These are phyloP conservation scores for Turnera subulata DNA, from an alignment of 345 rosid species.

Conservation along the genomic window DNA sequence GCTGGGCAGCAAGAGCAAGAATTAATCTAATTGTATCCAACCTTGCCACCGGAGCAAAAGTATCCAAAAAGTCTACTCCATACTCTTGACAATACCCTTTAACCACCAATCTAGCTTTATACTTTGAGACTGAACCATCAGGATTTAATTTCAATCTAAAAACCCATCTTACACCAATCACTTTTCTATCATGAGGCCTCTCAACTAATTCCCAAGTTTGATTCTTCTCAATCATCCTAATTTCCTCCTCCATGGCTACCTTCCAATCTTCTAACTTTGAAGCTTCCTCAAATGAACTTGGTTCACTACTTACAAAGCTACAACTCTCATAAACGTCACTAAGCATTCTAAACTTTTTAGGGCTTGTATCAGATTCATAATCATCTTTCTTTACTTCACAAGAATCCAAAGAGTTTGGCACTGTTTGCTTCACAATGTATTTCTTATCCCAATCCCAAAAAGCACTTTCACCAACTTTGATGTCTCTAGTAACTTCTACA, in stretches of 20 bases:
- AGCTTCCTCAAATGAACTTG: background rate
- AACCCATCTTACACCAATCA: background rate
- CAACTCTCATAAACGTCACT: background rate
- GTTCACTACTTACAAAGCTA: background rate
- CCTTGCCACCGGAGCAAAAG: no score
- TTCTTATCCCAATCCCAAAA: background rate
- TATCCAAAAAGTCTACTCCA: background rate
- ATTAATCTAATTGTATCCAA: no score
- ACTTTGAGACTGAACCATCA: background rate
- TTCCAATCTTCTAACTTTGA: background rate
- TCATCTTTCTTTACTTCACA: background rate
- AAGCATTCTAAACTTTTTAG: background rate
- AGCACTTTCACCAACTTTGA: background rate
- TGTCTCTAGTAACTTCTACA: background rate
- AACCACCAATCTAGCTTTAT: background rate
- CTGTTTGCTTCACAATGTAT: background rate
- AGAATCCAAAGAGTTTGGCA: background rate
- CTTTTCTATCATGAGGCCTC: background rate
- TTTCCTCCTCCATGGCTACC: background rate
- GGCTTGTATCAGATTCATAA: no score
- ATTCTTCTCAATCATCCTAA: background rate
- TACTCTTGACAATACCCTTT: background rate
- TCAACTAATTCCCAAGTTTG: background rate
- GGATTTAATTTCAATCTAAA: background rate
- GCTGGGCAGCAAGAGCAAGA: no score